phyloP scores from a whole-genome alignment of 345 rosid species.

The Rhizophora apiculata region DNA sequence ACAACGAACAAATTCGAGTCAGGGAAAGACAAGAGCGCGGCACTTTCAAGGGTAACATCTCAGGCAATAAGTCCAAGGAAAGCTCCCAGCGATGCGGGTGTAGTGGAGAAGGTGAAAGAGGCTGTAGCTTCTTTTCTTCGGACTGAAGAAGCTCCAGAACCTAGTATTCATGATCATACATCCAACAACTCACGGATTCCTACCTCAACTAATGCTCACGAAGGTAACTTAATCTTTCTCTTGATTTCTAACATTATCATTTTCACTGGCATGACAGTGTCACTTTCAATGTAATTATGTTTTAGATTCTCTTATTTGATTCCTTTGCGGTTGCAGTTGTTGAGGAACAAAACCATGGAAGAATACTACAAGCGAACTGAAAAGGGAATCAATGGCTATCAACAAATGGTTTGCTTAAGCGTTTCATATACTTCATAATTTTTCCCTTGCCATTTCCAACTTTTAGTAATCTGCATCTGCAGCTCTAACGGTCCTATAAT shows the following conservation, averaged over 20 bases:
- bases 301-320: background rate
- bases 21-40: slow-evolving; percentile 65
- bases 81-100: slow-evolving; percentile 32
- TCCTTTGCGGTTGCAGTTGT: slow-evolving; percentile 32
- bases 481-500: too few relatives aligned
- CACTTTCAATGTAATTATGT: background rate
- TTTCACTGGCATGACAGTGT: background rate
- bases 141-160: slow-evolving; percentile 25
- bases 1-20: slow-evolving; percentile 60
- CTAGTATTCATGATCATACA: slow-evolving; percentile 20
- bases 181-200: slow-evolving; percentile 37
- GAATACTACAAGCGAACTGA: slow-evolving; percentile 63
- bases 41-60: slow-evolving; percentile 56
- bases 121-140: slow-evolving; percentile 48
- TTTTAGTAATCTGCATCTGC: too few relatives aligned
- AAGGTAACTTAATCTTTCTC: slow-evolving; percentile 32
- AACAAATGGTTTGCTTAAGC: background rate
- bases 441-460: background rate
- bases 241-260: background rate
- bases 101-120: slow-evolving; percentile 44
- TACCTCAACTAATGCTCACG: slow-evolving; percentile 32
- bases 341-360: slow-evolving; percentile 55
- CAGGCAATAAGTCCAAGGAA: slow-evolving; percentile 58
- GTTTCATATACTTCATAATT: background rate
- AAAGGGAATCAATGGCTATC: slow-evolving; percentile 8